Conservation (phyloP, 176 grass and related monocot genomes). For the Lolium rigidum region DNA sequence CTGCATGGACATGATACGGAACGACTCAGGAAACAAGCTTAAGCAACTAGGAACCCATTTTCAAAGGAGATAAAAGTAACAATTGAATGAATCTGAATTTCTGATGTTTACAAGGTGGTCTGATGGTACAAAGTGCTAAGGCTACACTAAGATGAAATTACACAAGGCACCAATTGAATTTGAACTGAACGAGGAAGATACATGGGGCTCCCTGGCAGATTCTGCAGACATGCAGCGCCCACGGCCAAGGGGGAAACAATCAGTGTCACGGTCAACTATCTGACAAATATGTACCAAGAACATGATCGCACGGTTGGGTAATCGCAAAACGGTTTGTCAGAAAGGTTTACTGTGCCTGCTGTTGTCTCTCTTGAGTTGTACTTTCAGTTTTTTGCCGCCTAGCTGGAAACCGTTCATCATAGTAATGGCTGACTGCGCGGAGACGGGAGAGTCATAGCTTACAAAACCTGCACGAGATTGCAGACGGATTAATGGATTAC, state of each 20-base stretch:
- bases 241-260: slow-evolving; percentile 35
- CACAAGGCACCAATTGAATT: slow-evolving; percentile 50
- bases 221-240: not conserved
- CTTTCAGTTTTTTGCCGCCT: slow-evolving; percentile 94
- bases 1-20: not conserved
- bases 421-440: slow-evolving; percentile 77
- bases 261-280: slow-evolving; percentile 58
- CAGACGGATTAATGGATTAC: not conserved
- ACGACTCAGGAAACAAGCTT: not conserved
- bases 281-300: slow-evolving; percentile 63
- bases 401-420: slow-evolving; percentile 87
- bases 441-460: slow-evolving; percentile 81
- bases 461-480: slow-evolving; percentile 75
- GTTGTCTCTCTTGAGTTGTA: slow-evolving; percentile 99
- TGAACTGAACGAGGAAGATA: slow-evolving; percentile 58
- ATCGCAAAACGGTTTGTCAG: slow-evolving; percentile 42
- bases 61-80: slow-evolving; percentile 37
- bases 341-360: slow-evolving; percentile 81
- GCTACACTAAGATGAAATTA: slow-evolving; percentile 56
- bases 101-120: slow-evolving; percentile 57
- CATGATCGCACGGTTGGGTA: not conserved
- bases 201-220: slow-evolving; percentile 39
- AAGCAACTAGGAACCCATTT: not conserved
- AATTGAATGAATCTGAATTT: slow-evolving; percentile 75
- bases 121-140: slow-evolving; percentile 46